These are phyloP conservation scores for Cladophialophora psammophila DNA, from an alignment of 2,329 filamentous ascomycete species.

Conservation along the genomic window DNA sequence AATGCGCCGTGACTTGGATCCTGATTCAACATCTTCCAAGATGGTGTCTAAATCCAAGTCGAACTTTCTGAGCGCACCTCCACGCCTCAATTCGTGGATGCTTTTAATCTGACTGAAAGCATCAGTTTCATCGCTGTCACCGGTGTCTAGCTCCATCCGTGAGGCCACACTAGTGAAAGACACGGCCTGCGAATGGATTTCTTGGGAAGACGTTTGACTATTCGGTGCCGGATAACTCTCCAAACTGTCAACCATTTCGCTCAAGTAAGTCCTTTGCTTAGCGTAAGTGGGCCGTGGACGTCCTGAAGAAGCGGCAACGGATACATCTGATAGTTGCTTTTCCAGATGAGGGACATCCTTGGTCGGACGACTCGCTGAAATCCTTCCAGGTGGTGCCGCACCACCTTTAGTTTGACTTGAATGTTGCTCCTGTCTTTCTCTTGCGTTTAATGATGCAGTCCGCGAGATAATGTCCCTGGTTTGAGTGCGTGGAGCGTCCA, in stretches of 20 bases:
- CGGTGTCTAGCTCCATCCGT: constrained; percentile 40
- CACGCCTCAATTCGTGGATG: constrained; percentile 68
- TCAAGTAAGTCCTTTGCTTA: constrained; percentile 65
- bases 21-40: constrained; percentile 65
- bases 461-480: constrained; percentile 6
- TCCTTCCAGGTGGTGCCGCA: not conserved
- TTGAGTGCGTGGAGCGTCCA: constrained; percentile 34
- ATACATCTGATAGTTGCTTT: constrained; percentile 11
- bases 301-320: constrained; percentile 12
- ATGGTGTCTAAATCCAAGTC: constrained; percentile 62
- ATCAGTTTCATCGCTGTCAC: constrained; percentile 55
- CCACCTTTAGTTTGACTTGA: constrained; percentile 13
- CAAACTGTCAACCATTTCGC: constrained; percentile 55
- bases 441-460: not conserved
- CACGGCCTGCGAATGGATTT: constrained; percentile 21
- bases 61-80: constrained; percentile 65
- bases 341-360: not conserved
- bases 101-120: constrained; percentile 58
- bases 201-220: constrained; percentile 35
- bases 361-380: constrained; percentile 1
- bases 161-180: constrained; percentile 28
- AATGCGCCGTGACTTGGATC: constrained; percentile 57
- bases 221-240: constrained; percentile 23
- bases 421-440: constrained; percentile 3
- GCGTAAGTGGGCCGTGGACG: constrained; percentile 60